Conservation (phyloP, 371 early-diverging fungal genomes). For the Rhizomucor pusillus region DNA sequence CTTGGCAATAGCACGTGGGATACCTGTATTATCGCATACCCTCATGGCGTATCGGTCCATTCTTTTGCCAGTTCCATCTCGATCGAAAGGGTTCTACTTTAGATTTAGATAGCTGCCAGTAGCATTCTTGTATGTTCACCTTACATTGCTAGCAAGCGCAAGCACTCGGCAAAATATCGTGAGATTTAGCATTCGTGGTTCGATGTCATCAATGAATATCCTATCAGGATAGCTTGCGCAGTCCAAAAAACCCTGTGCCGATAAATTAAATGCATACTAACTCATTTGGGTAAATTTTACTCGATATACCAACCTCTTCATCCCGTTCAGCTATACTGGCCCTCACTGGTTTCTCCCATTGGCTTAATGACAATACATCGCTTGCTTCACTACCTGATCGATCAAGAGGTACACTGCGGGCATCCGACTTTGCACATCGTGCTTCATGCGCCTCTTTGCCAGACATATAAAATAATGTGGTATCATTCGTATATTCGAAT, state of each 20-base stretch:
- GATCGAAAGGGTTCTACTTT: constrained; percentile 27
- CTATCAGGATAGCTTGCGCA: constrained; percentile 25
- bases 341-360: constrained; percentile 2
- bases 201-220: constrained; percentile 27
- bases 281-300: background rate
- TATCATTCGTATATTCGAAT: constrained; percentile 28
- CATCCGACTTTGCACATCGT: constrained; percentile 11
- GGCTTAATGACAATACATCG: background rate
- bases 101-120: background rate
- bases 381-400: background rate
- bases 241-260: constrained; percentile 35
- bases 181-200: constrained; percentile 35
- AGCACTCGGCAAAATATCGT: constrained; percentile 37
- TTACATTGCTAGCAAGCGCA: constrained; percentile 40
- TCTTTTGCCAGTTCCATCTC: constrained; percentile 6
- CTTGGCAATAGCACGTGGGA: background rate
- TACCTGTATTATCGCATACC: constrained; percentile 33
- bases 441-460: constrained; percentile 38
- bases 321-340: constrained; percentile 27
- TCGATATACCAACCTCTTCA: constrained; percentile 22
- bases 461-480: constrained; percentile 38
- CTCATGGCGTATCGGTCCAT: constrained; percentile 29
- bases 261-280: constrained; percentile 1
- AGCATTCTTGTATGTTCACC: background rate
- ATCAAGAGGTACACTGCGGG: constrained; percentile 8